A percentile compares a stretch with the other conserved stretches of the same genome.
These are phyloP conservation scores for Serendipita sp. DNA, from an alignment of 1,284 basidiomycete species.

Conservation along the genomic window DNA sequence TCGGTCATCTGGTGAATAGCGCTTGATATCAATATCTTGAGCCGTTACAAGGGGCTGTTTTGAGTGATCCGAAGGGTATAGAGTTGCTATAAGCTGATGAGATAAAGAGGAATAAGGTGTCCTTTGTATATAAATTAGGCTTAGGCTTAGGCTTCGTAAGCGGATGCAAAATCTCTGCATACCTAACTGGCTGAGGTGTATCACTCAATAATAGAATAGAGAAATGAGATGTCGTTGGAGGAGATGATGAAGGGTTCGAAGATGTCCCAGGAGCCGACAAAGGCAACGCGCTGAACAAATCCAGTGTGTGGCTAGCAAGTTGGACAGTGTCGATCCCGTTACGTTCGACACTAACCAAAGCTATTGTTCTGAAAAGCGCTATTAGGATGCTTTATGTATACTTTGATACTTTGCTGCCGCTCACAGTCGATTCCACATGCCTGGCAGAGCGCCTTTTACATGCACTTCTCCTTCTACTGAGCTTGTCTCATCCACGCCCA, in stretches of 20 bases:
- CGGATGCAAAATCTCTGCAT: neutral
- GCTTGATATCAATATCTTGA: constrained; percentile 51
- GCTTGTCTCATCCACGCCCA: constrained; percentile 62
- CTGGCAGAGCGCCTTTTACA: constrained; percentile 47
- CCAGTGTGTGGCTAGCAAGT: constrained; percentile 7
- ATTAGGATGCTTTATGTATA: constrained; percentile 6
- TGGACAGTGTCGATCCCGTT: neutral
- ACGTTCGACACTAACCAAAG: constrained; percentile 47
- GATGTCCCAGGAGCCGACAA: constrained; percentile 20
- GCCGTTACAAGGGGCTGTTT: constrained; percentile 35
- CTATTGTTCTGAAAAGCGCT: constrained; percentile 37
- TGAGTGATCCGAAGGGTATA: constrained; percentile 36
- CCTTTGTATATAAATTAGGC: constrained; percentile 19
- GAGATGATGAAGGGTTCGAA: constrained; percentile 24
- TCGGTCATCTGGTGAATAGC: constrained; percentile 49
- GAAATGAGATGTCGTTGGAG: constrained; percentile 49
- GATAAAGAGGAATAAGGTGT: constrained; percentile 52
- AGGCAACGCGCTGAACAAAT: constrained; percentile 14
- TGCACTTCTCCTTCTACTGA: constrained; percentile 74
- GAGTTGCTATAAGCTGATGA: constrained; percentile 48
- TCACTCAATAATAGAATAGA: constrained; percentile 59
- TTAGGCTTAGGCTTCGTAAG: neutral
- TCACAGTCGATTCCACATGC: constrained; percentile 54
- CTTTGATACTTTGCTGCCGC: constrained; percentile 20
- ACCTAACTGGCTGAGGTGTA: constrained; percentile 52